Conservation (phyloP, 2,329 filamentous ascomycete species). For the Cordyceps pruinosa region DNA sequence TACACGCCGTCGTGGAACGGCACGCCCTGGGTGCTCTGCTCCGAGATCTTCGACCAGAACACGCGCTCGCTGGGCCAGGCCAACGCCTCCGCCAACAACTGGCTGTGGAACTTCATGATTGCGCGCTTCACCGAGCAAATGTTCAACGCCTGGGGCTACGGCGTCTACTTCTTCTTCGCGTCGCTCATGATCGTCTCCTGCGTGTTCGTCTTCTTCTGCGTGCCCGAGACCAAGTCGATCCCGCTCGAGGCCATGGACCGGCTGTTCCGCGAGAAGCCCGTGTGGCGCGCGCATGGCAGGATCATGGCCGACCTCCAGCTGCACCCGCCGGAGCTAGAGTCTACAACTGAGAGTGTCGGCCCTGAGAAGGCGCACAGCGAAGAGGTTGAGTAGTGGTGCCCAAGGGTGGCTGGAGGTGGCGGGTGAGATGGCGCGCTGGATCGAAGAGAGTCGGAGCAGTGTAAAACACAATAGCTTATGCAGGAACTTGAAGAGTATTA, state of each 20-base stretch:
- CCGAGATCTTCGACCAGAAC: constrained; percentile 68
- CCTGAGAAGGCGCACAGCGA: constrained; percentile 1
- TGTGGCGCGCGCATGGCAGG: constrained; percentile 34
- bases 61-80: constrained; percentile 59
- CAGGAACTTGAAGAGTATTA: too few species aligned
- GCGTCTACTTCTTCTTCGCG: constrained; percentile 64
- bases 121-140: constrained; percentile 61
- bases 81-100: constrained; percentile 64
- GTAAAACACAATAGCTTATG: too few species aligned
- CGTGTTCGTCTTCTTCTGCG: constrained; percentile 53
- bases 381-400: not conserved
- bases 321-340: not conserved
- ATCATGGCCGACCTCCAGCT: constrained; percentile 37
- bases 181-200: constrained; percentile 51
- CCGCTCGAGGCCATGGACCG: constrained; percentile 59
- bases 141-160: constrained; percentile 52
- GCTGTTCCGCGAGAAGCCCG: constrained; percentile 47
- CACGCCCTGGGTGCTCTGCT: constrained; percentile 69
- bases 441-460: too few species aligned
- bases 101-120: constrained; percentile 67
- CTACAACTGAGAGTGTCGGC: not conserved
- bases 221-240: constrained; percentile 61
- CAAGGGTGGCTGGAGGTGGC: too few species aligned
- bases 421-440: too few species aligned
- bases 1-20: constrained; percentile 70